Evolutionary conservation across 768 basidiomycete genomes (phyloP), one percentile per base, ranked within the genome.

Genomic region (Glaciozyma martinii): DNA sequence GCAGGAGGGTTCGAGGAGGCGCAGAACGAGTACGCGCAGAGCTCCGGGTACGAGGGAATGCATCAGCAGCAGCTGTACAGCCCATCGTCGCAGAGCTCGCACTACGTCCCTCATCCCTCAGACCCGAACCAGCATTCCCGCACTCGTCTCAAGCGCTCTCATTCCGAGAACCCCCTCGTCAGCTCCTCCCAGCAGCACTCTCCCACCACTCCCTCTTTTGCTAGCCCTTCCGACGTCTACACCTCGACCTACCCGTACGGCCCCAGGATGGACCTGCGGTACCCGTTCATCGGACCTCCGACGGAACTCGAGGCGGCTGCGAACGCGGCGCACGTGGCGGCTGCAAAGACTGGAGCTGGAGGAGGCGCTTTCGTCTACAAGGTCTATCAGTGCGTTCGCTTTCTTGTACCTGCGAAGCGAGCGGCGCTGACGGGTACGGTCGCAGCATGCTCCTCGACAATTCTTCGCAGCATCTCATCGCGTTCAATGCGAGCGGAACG

Each of bases 241-340:
- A 7, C 16, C 18, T 15, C n/a, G 32, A 19, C 16, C 33, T n/a
- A 1, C 29, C 33, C 12, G 23, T 12, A 50, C n/a, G 8, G 21
- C 5, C 37, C 23, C 9, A 21, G 32, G 33, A 21, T n/a, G 55
- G 5, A n/a, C 7, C 21, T 40, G 15, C 30, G 37, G 10, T 3
- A 50, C 3, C 37, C 55, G 10, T 43, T 43, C 15, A 25, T 43
- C 8, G 56, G 56, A 13, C 56, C 56, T 16, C n/a, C 43, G 56
- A 43, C 56, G 25, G 56, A 57, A 25, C 16, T 57, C 42, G 56
- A 57, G 56, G 40, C 40, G 16, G 56, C 56, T n/a, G 56, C 56
- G 40, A 43, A 16, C 7, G 19, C 29, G 56, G 56, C 56, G 37
- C 21, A n/a, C 16, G 29, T n/a, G 27, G 56, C 56, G 5, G 56